Percentiles rank a stretch among this genome's conserved stretches.
Conservation (phyloP, 257 asterid species). For the Handroanthus guayacan region DNA sequence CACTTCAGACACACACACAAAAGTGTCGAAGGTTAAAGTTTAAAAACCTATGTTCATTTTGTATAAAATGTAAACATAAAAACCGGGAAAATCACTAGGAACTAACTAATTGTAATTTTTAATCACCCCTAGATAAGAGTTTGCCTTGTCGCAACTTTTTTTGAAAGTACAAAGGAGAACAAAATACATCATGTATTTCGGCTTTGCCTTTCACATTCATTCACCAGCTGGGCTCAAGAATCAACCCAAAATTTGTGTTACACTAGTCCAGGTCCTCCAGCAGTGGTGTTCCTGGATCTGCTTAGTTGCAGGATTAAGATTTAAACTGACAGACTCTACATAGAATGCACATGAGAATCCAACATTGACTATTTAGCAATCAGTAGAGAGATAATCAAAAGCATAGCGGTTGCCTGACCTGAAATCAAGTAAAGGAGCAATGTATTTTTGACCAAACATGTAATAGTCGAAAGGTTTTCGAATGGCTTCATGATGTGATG, state of each 20-base stretch:
- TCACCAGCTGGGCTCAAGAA: not conserved
- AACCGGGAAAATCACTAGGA: not conserved
- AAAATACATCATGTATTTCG: not conserved
- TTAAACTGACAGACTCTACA: conserved; percentile 10
- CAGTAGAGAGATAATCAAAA: conserved; percentile 22
- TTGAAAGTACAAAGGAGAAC: conserved; percentile 13
- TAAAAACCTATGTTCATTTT: too few species aligned
- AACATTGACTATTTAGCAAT: not conserved
- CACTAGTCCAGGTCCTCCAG: conserved; percentile 5
- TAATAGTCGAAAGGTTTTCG: conserved; percentile 94
- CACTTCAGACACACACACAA: not conserved
- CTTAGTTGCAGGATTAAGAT: conserved; percentile 13
- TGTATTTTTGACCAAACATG: conserved; percentile 79
- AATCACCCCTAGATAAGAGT: not conserved
- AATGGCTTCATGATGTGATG: conserved; percentile 77
- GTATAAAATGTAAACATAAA: not conserved
- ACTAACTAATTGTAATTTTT: not conserved
- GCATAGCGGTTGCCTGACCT: conserved; percentile 51
- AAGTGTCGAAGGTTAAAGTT: not conserved
- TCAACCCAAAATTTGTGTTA: conserved; percentile 5
- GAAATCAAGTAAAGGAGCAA: conserved; percentile 76
- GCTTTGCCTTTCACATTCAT: conserved; percentile 2
- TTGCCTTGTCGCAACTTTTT: not conserved
- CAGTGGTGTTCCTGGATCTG: conserved; percentile 13
- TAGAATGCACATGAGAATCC: conserved; percentile 19